These are phyloP conservation scores for Phanerodontia chrysosporium DNA, from an alignment of 768 basidiomycete genomes.

Conservation along the genomic window DNA sequence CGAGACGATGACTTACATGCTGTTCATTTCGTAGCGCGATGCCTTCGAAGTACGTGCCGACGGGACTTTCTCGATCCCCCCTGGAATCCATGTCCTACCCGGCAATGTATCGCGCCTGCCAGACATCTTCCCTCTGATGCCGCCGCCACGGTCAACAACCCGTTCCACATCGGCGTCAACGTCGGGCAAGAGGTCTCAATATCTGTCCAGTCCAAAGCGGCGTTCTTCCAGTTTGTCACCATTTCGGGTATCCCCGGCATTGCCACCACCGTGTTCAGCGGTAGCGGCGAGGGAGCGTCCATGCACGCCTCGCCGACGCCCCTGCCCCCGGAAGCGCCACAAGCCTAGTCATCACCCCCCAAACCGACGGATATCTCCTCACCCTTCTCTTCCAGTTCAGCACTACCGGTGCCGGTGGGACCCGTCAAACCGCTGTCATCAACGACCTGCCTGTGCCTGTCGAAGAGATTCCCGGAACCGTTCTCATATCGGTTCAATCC, in stretches of 20 bases:
- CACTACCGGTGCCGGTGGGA: background rate
- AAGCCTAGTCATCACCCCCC: background rate
- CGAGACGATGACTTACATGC: background rate
- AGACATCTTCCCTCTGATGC: too few species aligned
- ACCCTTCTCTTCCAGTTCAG: background rate
- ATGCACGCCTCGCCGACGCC: background rate
- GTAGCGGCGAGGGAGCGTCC: background rate
- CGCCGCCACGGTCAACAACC: background rate
- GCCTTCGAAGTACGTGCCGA: background rate
- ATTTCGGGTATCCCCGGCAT: background rate
- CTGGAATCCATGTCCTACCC: background rate
- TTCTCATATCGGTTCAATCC: background rate
- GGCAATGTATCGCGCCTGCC: background rate
- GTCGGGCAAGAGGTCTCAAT: background rate
- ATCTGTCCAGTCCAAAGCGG: background rate
- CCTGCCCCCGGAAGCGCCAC: background rate
- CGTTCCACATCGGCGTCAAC: background rate
- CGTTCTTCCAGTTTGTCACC: background rate
- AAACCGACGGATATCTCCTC: background rate
- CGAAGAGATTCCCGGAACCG: background rate
- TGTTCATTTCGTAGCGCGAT: background rate
- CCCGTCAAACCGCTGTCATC: background rate
- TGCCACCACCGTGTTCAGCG: background rate
- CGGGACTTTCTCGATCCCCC: background rate
- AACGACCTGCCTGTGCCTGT: background rate